Conservation (phyloP, 1,139 yeast species). For the Saccharomyces hybrid region DNA sequence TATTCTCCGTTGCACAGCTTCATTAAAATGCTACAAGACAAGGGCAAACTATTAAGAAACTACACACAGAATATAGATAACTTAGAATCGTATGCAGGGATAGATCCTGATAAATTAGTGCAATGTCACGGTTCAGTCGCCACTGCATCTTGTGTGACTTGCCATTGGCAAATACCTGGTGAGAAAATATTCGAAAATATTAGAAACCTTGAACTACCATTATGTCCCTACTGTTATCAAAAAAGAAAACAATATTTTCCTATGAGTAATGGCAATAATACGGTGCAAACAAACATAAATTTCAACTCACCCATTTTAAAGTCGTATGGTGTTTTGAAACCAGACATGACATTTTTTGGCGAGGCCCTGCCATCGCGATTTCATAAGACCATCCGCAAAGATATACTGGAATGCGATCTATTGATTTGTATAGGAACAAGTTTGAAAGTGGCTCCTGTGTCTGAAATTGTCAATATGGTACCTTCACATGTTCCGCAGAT, state of each 20-base stretch:
- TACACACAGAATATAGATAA: constrained; percentile 96
- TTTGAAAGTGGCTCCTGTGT: constrained; percentile 92
- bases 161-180: constrained; percentile 64
- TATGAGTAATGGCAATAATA: constrained; percentile 9
- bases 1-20: constrained; percentile 85
- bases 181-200: constrained; percentile 57
- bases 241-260: constrained; percentile 37
- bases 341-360: constrained; percentile 93
- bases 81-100: constrained; percentile 78
- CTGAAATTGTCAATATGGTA: constrained; percentile 71
- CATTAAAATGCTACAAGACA: constrained; percentile 64
- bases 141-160: constrained; percentile 78
- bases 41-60: constrained; percentile 73
- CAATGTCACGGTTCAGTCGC: constrained; percentile 98
- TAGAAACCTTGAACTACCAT: constrained; percentile 53
- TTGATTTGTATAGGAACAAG: constrained; percentile 89
- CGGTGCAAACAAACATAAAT: background rate
- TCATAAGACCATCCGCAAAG: constrained; percentile 53
- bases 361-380: constrained; percentile 74
- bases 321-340: constrained; percentile 79
- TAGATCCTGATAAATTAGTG: constrained; percentile 58
- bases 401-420: constrained; percentile 65
- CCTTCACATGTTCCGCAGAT: constrained; percentile 73
- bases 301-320: constrained; percentile 17
- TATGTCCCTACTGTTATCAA: constrained; percentile 60